A percentile compares a stretch with the other conserved stretches of the same genome.
Conservation (phyloP, 1,139 yeast species). For the Pichiaceae sp. region DNA sequence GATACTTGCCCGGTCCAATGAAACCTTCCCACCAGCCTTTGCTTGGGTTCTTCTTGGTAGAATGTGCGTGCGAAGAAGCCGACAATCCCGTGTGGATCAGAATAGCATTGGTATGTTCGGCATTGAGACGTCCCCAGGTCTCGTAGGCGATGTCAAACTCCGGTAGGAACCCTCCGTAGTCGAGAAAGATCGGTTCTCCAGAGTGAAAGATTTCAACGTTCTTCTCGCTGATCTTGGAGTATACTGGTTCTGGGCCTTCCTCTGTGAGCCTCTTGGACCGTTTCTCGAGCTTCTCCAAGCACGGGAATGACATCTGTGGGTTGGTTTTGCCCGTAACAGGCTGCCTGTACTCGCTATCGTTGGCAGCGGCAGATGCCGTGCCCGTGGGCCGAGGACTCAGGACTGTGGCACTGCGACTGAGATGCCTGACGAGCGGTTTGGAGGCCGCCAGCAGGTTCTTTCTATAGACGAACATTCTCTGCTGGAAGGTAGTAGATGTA, state of each 20-base stretch:
- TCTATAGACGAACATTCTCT: no score
- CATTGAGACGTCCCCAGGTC: constrained; percentile 76
- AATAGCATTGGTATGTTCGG: constrained; percentile 58
- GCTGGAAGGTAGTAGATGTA: no score
- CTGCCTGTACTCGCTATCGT: background rate
- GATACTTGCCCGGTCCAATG: constrained; percentile 73
- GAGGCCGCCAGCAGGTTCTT: no score
- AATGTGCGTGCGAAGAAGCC: constrained; percentile 91
- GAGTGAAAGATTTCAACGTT: constrained; percentile 48
- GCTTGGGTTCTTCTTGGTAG: constrained; percentile 59
- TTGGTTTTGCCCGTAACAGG: background rate
- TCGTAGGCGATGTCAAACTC: constrained; percentile 80
- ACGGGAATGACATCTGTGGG: constrained; percentile 69
- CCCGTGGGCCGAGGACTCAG: constrained; percentile 1
- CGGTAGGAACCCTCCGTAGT: constrained; percentile 74
- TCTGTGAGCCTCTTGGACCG: constrained; percentile 46
- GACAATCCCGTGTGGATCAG: constrained; percentile 85
- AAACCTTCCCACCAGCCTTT: constrained; percentile 97
- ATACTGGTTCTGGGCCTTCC: constrained; percentile 81
- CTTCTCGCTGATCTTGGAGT: constrained; percentile 63
- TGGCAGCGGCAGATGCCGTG: background rate
- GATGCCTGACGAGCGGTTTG: background rate
- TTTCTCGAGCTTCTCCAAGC: constrained; percentile 69
- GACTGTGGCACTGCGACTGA: background rate
- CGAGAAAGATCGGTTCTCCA: constrained; percentile 55